These are phyloP conservation scores for Xylaria multiplex DNA, from an alignment of 2,329 filamentous ascomycete genomes.

Conservation along the genomic window DNA sequence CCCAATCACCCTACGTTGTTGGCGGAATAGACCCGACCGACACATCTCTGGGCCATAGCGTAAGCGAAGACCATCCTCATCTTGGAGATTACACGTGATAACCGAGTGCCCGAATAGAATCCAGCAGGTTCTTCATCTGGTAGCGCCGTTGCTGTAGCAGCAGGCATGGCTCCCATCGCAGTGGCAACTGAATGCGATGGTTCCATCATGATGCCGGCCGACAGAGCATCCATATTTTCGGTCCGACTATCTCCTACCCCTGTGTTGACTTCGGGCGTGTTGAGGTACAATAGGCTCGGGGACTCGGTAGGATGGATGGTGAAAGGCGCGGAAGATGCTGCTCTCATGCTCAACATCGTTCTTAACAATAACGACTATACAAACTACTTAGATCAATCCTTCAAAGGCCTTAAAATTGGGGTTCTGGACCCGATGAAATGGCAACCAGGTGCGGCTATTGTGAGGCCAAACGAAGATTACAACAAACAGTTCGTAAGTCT, in stretches of 20 bases:
- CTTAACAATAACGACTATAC: neutral
- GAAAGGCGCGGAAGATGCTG: slow-evolving; percentile 1
- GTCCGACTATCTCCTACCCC: neutral
- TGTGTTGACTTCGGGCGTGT: neutral
- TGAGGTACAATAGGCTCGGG: neutral
- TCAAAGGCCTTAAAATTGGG: neutral
- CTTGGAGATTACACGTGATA: neutral
- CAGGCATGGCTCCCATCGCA: slow-evolving; percentile 1
- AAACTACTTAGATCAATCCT: neutral
- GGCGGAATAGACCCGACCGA: slow-evolving; percentile 1
- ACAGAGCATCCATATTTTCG: neutral
- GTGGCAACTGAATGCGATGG: neutral
- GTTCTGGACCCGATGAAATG: neutral
- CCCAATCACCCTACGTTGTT: neutral
- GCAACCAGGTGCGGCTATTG: neutral
- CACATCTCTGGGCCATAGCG: slow-evolving; percentile 1
- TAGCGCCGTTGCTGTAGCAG: neutral
- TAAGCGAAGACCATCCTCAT: neutral
- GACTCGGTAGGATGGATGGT: slow-evolving; percentile 1
- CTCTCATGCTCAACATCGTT: slow-evolving; percentile 1
- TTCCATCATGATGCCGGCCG: neutral
- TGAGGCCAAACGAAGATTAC: slow-evolving; percentile 6
- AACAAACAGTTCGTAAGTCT: slow-evolving; percentile 8
- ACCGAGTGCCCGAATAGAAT: neutral
- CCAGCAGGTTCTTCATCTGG: slow-evolving; percentile 8